Base-by-base conservation (phyloP, 371 early-diverging fungal genomes). In the Caulochytrium protostelioides region DNA sequence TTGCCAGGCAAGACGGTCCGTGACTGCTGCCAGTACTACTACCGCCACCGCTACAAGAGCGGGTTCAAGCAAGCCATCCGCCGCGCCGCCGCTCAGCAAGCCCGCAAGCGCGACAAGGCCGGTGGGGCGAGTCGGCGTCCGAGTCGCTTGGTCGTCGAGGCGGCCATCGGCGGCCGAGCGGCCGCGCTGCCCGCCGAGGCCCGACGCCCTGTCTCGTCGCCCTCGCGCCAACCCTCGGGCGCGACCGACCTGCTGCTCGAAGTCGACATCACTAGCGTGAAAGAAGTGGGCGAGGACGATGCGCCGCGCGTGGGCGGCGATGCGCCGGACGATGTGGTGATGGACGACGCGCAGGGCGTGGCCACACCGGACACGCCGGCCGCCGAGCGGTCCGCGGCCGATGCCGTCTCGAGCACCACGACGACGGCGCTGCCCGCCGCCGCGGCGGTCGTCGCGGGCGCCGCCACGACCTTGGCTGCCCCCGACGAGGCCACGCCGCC, bases 21-120 rank as follows among this genome's bases (percentile, higher is more conserved):
- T 14, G 83, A 85, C 39, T 86, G 86, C 43, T 83, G 90, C 4
- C 44, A 76, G 22, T 83, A 82, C 32, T 92, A 85, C 47, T 92
- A 92, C 50, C 76, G 83, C 17, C 79, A 83, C 41, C 85, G 89
- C 58, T 73, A 79, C 46, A 42, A 41, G 15, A 65, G 79, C 22
- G 71, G 72, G 27, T 75, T 89, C 41, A 90, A 87, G 55, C 70
- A 65, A 0, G 44, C 83, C 4, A 30, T 47, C 4, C 35, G 46
- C 30, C n/a, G n/a, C n/a, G n/a, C n/a, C n/a, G n/a, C n/a, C n/a
- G n/a, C n/a, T n/a, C n/a, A n/a, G n/a, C n/a, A n/a, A n/a, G n/a
- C n/a, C n/a, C n/a, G n/a, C n/a, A n/a, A n/a, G n/a, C n/a, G n/a
- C n/a, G n/a, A n/a, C n/a, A n/a, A n/a, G n/a, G n/a, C n/a, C n/a